These are phyloP conservation scores for Gracilaria caudata DNA, from an alignment of 23 red algal species.

Conservation along the genomic window DNA sequence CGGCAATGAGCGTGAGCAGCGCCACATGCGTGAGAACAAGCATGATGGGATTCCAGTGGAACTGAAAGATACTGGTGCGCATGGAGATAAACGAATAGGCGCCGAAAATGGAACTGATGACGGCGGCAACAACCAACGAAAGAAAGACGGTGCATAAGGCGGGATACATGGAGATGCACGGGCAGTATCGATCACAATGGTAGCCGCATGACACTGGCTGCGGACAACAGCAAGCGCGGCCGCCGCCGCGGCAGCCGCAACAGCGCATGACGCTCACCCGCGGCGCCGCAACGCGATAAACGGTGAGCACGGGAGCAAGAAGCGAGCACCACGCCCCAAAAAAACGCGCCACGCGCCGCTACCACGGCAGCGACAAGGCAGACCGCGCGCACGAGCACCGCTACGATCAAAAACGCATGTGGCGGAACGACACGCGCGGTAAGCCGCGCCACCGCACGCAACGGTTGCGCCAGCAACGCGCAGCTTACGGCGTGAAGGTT, in stretches of 20 bases:
- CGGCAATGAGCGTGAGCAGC: conserved; percentile 32
- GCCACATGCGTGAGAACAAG: conserved; percentile 43
- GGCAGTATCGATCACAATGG: conserved; percentile 53
- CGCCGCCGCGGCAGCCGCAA: not conserved
- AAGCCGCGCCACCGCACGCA: not conserved
- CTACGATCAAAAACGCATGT: too few species aligned
- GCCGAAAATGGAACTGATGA: conserved; percentile 39
- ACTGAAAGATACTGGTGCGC: conserved; percentile 48
- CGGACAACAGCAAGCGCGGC: not conserved
- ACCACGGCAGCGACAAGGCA: not conserved
- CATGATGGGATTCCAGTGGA: conserved; percentile 36
- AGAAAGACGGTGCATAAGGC: conserved; percentile 63
- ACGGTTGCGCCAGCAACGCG: not conserved
- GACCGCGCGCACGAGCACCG: not conserved
- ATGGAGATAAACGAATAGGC: conserved; percentile 65
- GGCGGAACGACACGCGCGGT: too few species aligned
- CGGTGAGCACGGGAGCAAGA: not conserved
- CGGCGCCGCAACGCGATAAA: not conserved
- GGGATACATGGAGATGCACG: conserved; percentile 68
- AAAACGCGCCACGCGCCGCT: too few species aligned
- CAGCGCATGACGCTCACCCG: not conserved
- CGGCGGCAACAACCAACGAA: conserved; percentile 29
- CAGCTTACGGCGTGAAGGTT: not conserved
- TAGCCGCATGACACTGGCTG: conserved; percentile 22
- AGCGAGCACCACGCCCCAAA: too few species aligned